A percentile compares a stretch with the other conserved stretches of the same genome.
These are phyloP conservation scores for Arthroderma sp. DNA, from an alignment of 2,329 filamentous ascomycete species.

Conservation along the genomic window DNA sequence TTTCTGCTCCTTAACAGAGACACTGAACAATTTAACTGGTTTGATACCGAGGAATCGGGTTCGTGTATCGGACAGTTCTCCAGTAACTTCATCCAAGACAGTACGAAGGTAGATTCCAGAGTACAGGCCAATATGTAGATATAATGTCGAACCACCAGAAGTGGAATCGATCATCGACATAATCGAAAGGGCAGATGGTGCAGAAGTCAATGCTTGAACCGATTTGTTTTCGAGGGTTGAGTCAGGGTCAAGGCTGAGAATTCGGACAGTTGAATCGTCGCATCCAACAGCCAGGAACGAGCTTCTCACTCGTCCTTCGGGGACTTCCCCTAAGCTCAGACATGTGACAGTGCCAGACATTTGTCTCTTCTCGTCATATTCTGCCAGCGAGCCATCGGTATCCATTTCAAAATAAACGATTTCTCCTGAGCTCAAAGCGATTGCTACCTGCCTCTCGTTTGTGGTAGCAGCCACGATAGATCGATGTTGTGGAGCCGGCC, in stretches of 20 bases:
- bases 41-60: conserved; percentile 91
- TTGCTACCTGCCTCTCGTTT: conserved; percentile 83
- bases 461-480: conserved; percentile 91
- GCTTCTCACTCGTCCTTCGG: conserved; percentile 76
- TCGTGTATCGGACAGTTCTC: conserved; percentile 85
- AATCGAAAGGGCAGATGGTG: conserved; percentile 77
- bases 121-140: conserved; percentile 88
- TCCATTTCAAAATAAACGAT: conserved; percentile 99
- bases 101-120: conserved; percentile 94
- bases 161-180: conserved; percentile 94
- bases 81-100: conserved; percentile 86
- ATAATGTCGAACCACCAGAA: conserved; percentile 75
- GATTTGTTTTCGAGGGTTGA: conserved; percentile 86
- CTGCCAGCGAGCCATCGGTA: conserved; percentile 73
- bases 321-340: conserved; percentile 84
- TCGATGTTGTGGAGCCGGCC: conserved; percentile 83
- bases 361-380: conserved; percentile 89
- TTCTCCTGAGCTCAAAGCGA: conserved; percentile 89
- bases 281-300: conserved; percentile 93
- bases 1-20: conserved; percentile 73
- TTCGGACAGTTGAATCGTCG: conserved; percentile 89
- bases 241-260: conserved; percentile 80
- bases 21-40: conserved; percentile 76
- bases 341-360: conserved; percentile 94
- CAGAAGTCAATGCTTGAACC: conserved; percentile 82